Evolutionary conservation across 805 yeast genomes (phyloP).

Genomic region (Wickerhamiella dianesei): DNA sequence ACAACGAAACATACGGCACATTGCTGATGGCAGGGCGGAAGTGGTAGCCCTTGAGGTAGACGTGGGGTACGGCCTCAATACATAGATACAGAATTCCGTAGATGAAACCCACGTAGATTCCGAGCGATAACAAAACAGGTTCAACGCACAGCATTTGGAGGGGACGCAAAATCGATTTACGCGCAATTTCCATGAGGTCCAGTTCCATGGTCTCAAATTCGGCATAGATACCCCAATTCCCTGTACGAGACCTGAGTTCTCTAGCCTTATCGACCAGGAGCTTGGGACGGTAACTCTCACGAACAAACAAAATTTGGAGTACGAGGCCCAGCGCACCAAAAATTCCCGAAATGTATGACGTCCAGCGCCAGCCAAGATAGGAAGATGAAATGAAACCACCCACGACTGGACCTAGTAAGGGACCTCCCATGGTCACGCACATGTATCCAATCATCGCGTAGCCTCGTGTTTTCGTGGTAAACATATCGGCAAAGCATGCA

Average conservation of each 20-base stretch:
- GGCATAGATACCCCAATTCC: slow-evolving; percentile 74
- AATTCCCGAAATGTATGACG: slow-evolving; percentile 56
- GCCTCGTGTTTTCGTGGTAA: slow-evolving; percentile 53
- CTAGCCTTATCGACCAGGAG: slow-evolving; percentile 51
- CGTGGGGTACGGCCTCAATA: slow-evolving; percentile 28
- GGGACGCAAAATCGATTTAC: slow-evolving; percentile 23
- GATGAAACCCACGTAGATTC: slow-evolving; percentile 29
- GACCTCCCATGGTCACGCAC: slow-evolving; percentile 58
- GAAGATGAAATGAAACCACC: slow-evolving; percentile 54
- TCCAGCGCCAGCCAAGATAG: slow-evolving; percentile 75
- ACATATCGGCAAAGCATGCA: slow-evolving; percentile 76
- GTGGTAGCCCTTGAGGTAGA: slow-evolving; percentile 38
- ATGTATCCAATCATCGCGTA: slow-evolving; percentile 60
- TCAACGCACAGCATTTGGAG: slow-evolving; percentile 25
- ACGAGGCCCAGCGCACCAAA: slow-evolving; percentile 35
- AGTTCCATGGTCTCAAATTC: slow-evolving; percentile 35
- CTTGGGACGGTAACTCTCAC: slow-evolving; percentile 63
- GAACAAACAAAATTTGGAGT: slow-evolving; percentile 32
- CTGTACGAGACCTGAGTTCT: slow-evolving; percentile 48
- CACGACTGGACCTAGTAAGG: slow-evolving; percentile 68
- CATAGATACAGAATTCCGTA: slow-evolving; percentile 31
- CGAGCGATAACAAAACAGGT: slow-evolving; percentile 27
- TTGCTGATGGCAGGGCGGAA: slow-evolving; percentile 40
- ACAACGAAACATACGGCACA: slow-evolving; percentile 68
- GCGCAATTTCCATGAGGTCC: slow-evolving; percentile 29